phyloP scores from a whole-genome alignment of 2,329 filamentous ascomycete species.

The Zelopaecilomyces penicillatus region DNA sequence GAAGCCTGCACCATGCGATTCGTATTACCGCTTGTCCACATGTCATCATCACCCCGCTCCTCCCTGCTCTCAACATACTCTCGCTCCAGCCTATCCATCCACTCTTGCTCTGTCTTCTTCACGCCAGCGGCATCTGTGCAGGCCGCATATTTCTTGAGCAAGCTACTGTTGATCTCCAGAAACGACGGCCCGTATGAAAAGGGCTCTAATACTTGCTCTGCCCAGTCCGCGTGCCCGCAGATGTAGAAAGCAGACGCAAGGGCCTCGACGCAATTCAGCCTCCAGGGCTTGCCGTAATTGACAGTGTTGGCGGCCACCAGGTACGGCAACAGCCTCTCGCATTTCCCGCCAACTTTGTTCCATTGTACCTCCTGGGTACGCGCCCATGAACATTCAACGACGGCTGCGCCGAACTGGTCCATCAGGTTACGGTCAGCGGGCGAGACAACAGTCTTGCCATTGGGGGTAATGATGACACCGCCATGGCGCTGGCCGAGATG shows the following conservation, averaged over 20 bases:
- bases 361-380: conserved; percentile 86
- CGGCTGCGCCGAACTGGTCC: conserved; percentile 83
- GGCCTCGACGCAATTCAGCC: conserved; percentile 92
- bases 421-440: conserved; percentile 75
- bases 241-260: conserved; percentile 89
- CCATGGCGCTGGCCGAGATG: conserved; percentile 85
- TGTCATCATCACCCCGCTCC: conserved; percentile 56
- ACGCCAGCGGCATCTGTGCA: conserved; percentile 74
- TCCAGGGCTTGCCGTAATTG: conserved; percentile 94
- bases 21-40: conserved; percentile 86
- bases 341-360: conserved; percentile 83
- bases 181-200: conserved; percentile 89
- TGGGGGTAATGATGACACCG: conserved; percentile 90
- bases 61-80: conserved; percentile 78
- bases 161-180: conserved; percentile 76
- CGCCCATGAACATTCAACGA: conserved; percentile 97
- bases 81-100: conserved; percentile 81
- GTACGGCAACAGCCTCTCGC: conserved; percentile 84
- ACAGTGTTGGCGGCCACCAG: conserved; percentile 93
- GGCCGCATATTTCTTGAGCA: conserved; percentile 77
- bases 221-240: conserved; percentile 87
- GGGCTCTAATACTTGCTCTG: conserved; percentile 68
- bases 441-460: conserved; percentile 77
- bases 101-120: conserved; percentile 76
- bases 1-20: conserved; percentile 55